These are phyloP conservation scores for Didymella exigua DNA, from an alignment of 2,329 filamentous ascomycete genomes.

Conservation along the genomic window DNA sequence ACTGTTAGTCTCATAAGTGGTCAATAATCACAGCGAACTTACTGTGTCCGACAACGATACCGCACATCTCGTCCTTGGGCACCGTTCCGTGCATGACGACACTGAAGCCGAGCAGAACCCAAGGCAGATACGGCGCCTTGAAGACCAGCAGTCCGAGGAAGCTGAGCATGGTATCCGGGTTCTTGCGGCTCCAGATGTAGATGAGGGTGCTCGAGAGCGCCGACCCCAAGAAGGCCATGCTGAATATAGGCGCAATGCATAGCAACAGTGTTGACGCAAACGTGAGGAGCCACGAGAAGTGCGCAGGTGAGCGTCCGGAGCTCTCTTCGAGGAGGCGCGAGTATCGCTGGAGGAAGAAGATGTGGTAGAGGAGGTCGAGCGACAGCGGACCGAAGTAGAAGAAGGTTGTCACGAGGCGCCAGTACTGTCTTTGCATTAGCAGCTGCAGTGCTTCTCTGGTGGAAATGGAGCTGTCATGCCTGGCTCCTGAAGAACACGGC, in stretches of 20 bases:
- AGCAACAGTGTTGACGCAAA: constrained; percentile 84
- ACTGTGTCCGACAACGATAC: constrained; percentile 87
- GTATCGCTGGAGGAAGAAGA: constrained; percentile 98
- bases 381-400: constrained; percentile 96
- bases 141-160: constrained; percentile 88
- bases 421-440: constrained; percentile 68
- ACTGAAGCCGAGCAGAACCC: constrained; percentile 93
- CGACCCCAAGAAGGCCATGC: constrained; percentile 92
- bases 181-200: constrained; percentile 96
- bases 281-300: constrained; percentile 92
- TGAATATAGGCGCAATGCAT: constrained; percentile 81
- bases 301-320: constrained; percentile 85
- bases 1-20: constrained; percentile 17
- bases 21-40: constrained; percentile 26
- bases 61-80: constrained; percentile 95
- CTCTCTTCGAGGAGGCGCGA: constrained; percentile 93
- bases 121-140: constrained; percentile 91
- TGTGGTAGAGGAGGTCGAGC: constrained; percentile 93
- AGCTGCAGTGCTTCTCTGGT: too few species aligned
- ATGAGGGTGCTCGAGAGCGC: constrained; percentile 91
- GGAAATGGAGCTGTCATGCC: constrained; percentile 58
- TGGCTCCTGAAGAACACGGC: constrained; percentile 91
- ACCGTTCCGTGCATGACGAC: constrained; percentile 87
- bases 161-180: constrained; percentile 87
- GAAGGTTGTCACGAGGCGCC: constrained; percentile 94